Evolutionary conservation across 1,139 yeast species (phyloP), one percentile per base, ranked within the genome.

Genomic region (Yamadazyma trypodendri): DNA sequence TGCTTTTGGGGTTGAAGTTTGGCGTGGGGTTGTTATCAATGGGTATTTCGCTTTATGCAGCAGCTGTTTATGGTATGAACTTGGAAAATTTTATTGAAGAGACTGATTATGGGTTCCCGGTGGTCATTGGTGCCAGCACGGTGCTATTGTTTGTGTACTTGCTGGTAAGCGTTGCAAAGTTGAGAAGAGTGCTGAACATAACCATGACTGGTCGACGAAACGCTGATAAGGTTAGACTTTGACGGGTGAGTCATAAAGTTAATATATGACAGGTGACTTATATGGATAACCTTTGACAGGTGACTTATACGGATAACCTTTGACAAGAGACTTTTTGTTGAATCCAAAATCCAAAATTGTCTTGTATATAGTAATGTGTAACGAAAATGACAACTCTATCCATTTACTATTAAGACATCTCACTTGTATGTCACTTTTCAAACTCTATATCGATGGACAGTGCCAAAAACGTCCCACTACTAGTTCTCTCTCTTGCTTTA

Each of bases 31-130:
- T 71, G 22, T 50, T 71, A 21, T 63, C 75, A 3, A 58, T 68
- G 61, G 74, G 72, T 6, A 44, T 61, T 24, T 62, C 65, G 2
- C 47, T 71, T 36, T 71, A 66, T 44, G 46, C 68, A 12, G 66
- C 73, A 2, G 71, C 76, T 0, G 49, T 69, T 27, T 71, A 69
- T 44, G 77, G 77, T 16, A 70, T 92, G 98, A 92, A 92, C 58
- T 67, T 92, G 55, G 87, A 86, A 52, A 92, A 90, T 56, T 88
- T 81, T 54, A 80, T 90, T 7, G 98, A 92, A 57, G 95, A 89
- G 25, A 72, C 86, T 2, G 62, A 68, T 17, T 61, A 67, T 65
- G 77, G 76, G 3, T 67, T 71, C 44, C 71, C 67, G 39, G 36
- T 54, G 3, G 61, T 68, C 2, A 59, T 66, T 3, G 48, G 48